phyloP scores from a whole-genome alignment of 129 eudicot species.

The Flaveria brownii region DNA sequence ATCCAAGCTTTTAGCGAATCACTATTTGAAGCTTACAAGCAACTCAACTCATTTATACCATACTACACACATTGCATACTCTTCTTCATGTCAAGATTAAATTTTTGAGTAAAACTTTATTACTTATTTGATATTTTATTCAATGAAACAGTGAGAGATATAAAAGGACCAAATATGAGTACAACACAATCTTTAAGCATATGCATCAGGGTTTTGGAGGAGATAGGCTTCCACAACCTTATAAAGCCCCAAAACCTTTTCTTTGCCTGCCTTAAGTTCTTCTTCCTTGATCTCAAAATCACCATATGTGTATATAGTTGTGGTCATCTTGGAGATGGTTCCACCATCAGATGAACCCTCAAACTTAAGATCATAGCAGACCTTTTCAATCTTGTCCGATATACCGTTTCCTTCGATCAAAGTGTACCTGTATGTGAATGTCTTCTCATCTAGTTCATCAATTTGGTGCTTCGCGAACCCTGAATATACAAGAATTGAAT shows the following conservation, averaged over 20 bases:
- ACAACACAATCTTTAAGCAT: conserved; percentile 18
- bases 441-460: neutral
- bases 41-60: too few species aligned
- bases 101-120: neutral
- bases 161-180: neutral
- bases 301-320: neutral
- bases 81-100: too few species aligned
- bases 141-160: neutral
- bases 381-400: neutral
- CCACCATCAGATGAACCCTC: conserved; percentile 7
- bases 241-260: conserved; percentile 37
- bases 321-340: neutral
- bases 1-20: too few species aligned
- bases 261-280: conserved; percentile 31
- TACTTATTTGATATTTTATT: neutral
- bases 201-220: conserved; percentile 41
- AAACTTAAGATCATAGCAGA: neutral
- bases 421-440: neutral
- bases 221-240: conserved; percentile 46
- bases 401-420: conserved; percentile 2
- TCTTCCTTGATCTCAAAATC: conserved; percentile 15
- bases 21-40: too few species aligned
- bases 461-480: neutral
- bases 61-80: too few species aligned
- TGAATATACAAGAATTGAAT: neutral